Evolutionary conservation across 148 eudicot species (phyloP).

Genomic region (Polygonum aviculare): DNA sequence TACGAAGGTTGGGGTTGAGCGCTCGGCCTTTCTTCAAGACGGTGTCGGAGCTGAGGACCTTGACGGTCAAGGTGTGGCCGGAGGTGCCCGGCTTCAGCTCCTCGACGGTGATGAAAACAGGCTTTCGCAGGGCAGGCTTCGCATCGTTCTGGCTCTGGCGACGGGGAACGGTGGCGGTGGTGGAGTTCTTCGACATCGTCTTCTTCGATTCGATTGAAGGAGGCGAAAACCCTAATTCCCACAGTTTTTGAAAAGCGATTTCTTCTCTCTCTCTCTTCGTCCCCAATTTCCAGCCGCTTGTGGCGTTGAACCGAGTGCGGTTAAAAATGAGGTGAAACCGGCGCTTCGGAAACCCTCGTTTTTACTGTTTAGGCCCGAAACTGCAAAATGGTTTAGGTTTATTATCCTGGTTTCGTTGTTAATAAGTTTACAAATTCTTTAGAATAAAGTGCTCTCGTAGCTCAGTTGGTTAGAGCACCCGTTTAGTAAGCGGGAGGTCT

Average conservation of each 20-base stretch:
- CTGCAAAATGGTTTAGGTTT: background rate
- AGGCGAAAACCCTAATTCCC: background rate
- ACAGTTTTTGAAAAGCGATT: background rate
- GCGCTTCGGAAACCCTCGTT: background rate
- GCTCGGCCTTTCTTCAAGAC: slow-evolving; percentile 21
- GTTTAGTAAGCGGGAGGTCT: slow-evolving; percentile 10
- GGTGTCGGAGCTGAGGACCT: slow-evolving; percentile 22
- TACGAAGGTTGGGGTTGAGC: slow-evolving; percentile 14
- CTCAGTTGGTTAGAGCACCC: background rate
- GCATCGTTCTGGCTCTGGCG: background rate
- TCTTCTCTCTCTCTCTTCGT: background rate
- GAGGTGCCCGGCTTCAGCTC: slow-evolving; percentile 24
- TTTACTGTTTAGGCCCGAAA: background rate
- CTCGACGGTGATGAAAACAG: slow-evolving; percentile 24
- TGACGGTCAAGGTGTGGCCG: slow-evolving; percentile 27
- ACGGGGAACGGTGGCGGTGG: background rate
- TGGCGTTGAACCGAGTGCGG: background rate
- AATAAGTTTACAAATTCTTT: no score
- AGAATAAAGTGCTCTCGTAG: background rate
- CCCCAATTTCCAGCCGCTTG: background rate
- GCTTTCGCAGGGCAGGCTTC: slow-evolving; percentile 26
- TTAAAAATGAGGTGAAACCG: background rate
- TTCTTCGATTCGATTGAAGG: slow-evolving; percentile 10
- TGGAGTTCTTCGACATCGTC: slow-evolving; percentile 10
- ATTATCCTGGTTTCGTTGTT: no score